Evolutionary conservation across 306 rosid species (phyloP).

Genomic region (Lupinus albus): DNA sequence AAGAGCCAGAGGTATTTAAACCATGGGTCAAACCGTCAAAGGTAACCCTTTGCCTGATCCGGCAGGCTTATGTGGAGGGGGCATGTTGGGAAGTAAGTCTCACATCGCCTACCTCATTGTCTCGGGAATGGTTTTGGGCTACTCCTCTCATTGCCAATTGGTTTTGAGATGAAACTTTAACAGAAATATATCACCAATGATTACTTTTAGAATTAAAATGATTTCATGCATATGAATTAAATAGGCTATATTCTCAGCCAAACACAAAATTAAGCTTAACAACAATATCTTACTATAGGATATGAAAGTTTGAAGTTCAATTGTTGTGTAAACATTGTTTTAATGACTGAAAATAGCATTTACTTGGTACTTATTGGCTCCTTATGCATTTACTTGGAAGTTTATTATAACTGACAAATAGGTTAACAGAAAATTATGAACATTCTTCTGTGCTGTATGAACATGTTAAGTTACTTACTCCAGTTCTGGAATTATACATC

Average conservation of each 20-base stretch:
- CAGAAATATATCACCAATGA: neutral
- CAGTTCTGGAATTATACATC: slow-evolving; percentile 66
- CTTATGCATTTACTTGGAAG: neutral
- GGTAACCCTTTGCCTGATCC: too few species aligned
- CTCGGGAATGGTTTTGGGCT: too few species aligned
- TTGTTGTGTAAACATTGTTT: neutral
- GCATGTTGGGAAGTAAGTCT: too few species aligned
- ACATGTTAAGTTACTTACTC: slow-evolving; percentile 60
- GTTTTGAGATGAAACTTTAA: too few species aligned
- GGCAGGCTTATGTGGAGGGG: too few species aligned
- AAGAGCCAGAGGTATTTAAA: too few species aligned
- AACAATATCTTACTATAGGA: slow-evolving; percentile 1
- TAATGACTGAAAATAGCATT: slow-evolving; percentile 2
- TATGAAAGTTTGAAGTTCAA: slow-evolving; percentile 18
- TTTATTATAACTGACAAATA: neutral
- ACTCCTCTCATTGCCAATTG: too few species aligned
- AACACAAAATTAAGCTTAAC: neutral
- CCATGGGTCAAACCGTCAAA: too few species aligned
- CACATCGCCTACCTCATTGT: too few species aligned
- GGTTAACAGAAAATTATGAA: slow-evolving; percentile 14
- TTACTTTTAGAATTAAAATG: neutral
- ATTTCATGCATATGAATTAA: slow-evolving; percentile 21
- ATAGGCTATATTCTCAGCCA: neutral
- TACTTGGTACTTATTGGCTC: neutral
- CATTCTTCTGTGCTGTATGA: slow-evolving; percentile 7